These are phyloP conservation scores for Entomortierella beljakovae DNA, from an alignment of 192 early-diverging fungal genomes.

Conservation along the genomic window DNA sequence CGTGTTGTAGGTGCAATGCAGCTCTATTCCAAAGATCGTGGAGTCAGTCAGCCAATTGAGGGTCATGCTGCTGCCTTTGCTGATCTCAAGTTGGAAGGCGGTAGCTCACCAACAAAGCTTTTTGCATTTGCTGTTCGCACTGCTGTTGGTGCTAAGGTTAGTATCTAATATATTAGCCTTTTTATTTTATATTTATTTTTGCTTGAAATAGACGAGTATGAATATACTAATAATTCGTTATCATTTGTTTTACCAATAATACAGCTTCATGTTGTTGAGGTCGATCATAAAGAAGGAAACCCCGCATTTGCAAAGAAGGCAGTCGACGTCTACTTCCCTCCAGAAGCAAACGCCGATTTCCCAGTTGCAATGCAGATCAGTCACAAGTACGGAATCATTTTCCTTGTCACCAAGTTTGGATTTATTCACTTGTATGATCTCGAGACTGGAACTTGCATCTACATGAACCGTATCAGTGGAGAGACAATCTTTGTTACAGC, in stretches of 20 bases:
- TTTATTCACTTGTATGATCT: conserved; percentile 98
- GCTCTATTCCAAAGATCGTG: conserved; percentile 92
- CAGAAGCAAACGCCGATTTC: conserved; percentile 94
- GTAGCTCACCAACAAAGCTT: conserved; percentile 81
- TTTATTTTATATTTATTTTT: not conserved
- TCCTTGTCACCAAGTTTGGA: conserved; percentile 97
- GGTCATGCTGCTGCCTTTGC: conserved; percentile 98
- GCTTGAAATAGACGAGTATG: not conserved
- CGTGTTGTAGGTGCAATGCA: conserved; percentile 98
- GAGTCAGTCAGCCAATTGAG: conserved; percentile 94
- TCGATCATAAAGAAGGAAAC: conserved; percentile 94
- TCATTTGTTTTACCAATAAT: not conserved
- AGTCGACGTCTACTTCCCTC: conserved; percentile 96
- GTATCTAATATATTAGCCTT: not conserved
- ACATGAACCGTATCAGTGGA: conserved; percentile 97
- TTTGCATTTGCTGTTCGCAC: conserved; percentile 94
- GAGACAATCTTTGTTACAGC: conserved; percentile 99
- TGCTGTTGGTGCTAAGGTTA: conserved; percentile 83
- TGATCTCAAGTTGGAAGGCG: conserved; percentile 78
- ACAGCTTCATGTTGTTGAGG: conserved; percentile 90
- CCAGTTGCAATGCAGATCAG: conserved; percentile 97
- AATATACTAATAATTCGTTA: not conserved
- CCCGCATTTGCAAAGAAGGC: conserved; percentile 91
- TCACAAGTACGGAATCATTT: conserved; percentile 94
- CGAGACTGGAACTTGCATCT: conserved; percentile 93